Percentiles rank a stretch among this genome's conserved stretches.
These are phyloP conservation scores for Arthrobotrys iridis DNA, from an alignment of 2,329 filamentous ascomycete genomes.

Conservation along the genomic window DNA sequence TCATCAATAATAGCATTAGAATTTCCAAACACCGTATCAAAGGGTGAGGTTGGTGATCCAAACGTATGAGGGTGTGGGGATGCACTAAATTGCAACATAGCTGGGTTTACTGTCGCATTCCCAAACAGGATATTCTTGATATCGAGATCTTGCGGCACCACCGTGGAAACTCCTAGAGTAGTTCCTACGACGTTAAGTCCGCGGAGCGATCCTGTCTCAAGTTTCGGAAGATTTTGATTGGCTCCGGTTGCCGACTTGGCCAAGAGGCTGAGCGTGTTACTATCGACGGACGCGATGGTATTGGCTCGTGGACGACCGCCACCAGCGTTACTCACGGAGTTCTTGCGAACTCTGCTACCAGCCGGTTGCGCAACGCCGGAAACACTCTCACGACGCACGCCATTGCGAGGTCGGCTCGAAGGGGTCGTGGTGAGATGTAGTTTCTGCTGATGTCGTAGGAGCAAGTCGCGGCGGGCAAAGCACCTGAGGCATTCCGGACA, in stretches of 20 bases:
- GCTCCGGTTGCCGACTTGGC: conserved; percentile 29
- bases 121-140: conserved; percentile 77
- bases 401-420: conserved; percentile 82
- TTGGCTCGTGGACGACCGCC: conserved; percentile 84
- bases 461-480: conserved; percentile 90
- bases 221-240: conserved; percentile 71
- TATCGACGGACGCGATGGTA: conserved; percentile 93
- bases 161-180: conserved; percentile 79
- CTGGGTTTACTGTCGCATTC: conserved; percentile 73
- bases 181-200: conserved; percentile 73
- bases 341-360: conserved; percentile 84
- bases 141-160: conserved; percentile 75
- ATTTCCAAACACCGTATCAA: conserved; percentile 59
- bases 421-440: conserved; percentile 92
- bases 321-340: conserved; percentile 76
- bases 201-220: conserved; percentile 73
- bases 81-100: conserved; percentile 83
- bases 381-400: conserved; percentile 80
- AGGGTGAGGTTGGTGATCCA: conserved; percentile 59
- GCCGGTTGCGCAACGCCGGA: conserved; percentile 75
- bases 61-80: conserved; percentile 68
- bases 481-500: conserved; percentile 94
- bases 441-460: conserved; percentile 97
- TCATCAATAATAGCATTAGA: conserved; percentile 58
- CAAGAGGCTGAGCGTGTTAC: conserved; percentile 74